These are phyloP conservation scores for Curvularia verruculosa DNA, from an alignment of 2,329 filamentous ascomycete species.

Conservation along the genomic window DNA sequence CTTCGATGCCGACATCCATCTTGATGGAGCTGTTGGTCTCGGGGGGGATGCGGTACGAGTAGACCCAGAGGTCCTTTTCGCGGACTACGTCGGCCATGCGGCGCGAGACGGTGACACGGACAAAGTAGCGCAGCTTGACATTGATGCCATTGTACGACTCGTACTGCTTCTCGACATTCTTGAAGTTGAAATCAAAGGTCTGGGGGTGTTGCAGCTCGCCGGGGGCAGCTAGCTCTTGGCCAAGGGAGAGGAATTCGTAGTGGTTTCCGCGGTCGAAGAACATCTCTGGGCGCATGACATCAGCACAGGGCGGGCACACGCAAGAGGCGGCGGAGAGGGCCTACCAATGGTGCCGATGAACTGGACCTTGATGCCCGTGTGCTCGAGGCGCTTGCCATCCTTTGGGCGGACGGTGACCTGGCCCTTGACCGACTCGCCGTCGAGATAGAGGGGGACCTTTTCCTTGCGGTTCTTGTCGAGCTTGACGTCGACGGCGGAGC, in stretches of 20 bases:
- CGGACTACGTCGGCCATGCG: constrained; percentile 98
- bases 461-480: constrained; percentile 97
- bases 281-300: constrained; percentile 72
- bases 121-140: constrained; percentile 97
- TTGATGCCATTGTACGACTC: constrained; percentile 99
- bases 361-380: constrained; percentile 99
- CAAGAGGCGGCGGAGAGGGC: constrained; percentile 5
- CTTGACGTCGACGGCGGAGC: constrained; percentile 95
- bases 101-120: constrained; percentile 93
- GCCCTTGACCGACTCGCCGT: constrained; percentile 97
- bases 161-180: constrained; percentile 99
- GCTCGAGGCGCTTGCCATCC: constrained; percentile 96
- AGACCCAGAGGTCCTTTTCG: constrained; percentile 99
- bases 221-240: constrained; percentile 94
- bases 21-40: constrained; percentile 99
- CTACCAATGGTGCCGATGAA: constrained; percentile 98
- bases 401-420: constrained; percentile 94
- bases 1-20: constrained; percentile 99
- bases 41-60: constrained; percentile 95
- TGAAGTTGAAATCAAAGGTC: constrained; percentile 99
- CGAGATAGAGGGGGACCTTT: constrained; percentile 95
- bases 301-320: constrained; percentile 18
- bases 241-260: constrained; percentile 97
- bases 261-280: constrained; percentile 99
- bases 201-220: constrained; percentile 98